Conservation (phyloP, 805 yeast species). For the Wilhelminamyces savonicus region DNA sequence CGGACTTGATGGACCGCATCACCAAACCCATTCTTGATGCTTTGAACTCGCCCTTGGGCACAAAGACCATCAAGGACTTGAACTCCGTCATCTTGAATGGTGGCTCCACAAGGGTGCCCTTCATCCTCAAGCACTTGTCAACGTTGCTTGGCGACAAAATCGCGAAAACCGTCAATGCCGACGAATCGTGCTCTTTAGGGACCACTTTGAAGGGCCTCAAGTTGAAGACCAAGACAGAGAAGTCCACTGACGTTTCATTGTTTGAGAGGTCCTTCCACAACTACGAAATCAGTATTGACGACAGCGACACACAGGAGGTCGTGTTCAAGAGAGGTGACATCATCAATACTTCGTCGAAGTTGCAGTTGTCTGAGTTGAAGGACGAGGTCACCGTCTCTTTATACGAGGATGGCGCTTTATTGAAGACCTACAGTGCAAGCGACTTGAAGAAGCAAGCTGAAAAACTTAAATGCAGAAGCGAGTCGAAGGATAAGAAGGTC, state of each 20-base stretch:
- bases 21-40: constrained; percentile 51
- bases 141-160: constrained; percentile 53
- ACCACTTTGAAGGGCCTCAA: constrained; percentile 76
- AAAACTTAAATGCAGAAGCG: constrained; percentile 34
- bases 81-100: constrained; percentile 77
- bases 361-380: constrained; percentile 32
- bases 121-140: constrained; percentile 60
- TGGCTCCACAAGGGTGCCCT: constrained; percentile 87
- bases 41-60: constrained; percentile 19
- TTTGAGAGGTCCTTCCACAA: constrained; percentile 49
- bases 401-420: constrained; percentile 33
- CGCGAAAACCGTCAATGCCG: constrained; percentile 87
- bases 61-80: constrained; percentile 29
- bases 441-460: constrained; percentile 20
- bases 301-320: constrained; percentile 11
- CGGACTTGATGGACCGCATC: constrained; percentile 41
- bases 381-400: constrained; percentile 23
- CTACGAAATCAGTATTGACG: constrained; percentile 34
- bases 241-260: constrained; percentile 51
- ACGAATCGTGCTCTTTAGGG: constrained; percentile 90
- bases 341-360: constrained; percentile 23
- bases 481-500: constrained; percentile 16
- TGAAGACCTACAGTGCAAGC: constrained; percentile 20
- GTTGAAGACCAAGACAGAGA: constrained; percentile 59
- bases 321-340: constrained; percentile 45